Base-by-base conservation (phyloP, 352 stramenopile genomes). In the Phytopythium mirpurense region DNA sequence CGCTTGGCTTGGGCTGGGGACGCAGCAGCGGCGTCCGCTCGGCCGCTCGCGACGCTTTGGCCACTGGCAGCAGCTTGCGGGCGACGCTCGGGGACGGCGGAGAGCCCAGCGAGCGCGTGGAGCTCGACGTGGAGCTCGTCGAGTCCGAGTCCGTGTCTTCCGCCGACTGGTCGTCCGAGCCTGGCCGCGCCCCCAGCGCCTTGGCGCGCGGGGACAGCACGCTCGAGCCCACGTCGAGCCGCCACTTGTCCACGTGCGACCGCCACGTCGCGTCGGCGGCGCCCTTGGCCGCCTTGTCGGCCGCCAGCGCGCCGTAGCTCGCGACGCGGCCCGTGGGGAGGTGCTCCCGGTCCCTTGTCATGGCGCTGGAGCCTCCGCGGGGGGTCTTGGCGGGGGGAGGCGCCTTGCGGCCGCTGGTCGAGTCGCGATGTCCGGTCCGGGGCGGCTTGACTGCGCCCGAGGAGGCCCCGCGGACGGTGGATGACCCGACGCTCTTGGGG, bases 81-180 rank as follows among this genome's bases (percentile, higher is more conserved):
- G 40, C 35, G 29, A 36, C 12, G 19, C 56, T 5, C 14, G 62
- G 47, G 0, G 56, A 54, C 4, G 57, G 52, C 35, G 57, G 65
- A 37, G 57, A 38, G 10, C 40, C 58, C 15, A 24, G 44, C 52
- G 34, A 56, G n/a, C 26, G 58, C 38, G 9, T 38, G 16, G 57
- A 79, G 51, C 60, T 73, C 43, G 51, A 79, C n/a, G 56, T 69
- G 26, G 62, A 71, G 34, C 56, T 68, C 21, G 56, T 67, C 10
- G 63, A 80, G 47, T 65, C 51, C 31, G 63, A 74, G 53, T 83
- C 69, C 12, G 69, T 70, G 27, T 83, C 67, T 36, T 78, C 69
- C 0, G 61, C 64, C 5, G 72, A 72, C 37, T 79, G 69, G 40
- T 72, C 60, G 10, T 38, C 57, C 16, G 50, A 43, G 32, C 46